A percentile compares a stretch with the other conserved stretches of the same genome.
These are phyloP conservation scores for Scutellaria baicalensis DNA, from an alignment of 257 asterid genomes.

Conservation along the genomic window DNA sequence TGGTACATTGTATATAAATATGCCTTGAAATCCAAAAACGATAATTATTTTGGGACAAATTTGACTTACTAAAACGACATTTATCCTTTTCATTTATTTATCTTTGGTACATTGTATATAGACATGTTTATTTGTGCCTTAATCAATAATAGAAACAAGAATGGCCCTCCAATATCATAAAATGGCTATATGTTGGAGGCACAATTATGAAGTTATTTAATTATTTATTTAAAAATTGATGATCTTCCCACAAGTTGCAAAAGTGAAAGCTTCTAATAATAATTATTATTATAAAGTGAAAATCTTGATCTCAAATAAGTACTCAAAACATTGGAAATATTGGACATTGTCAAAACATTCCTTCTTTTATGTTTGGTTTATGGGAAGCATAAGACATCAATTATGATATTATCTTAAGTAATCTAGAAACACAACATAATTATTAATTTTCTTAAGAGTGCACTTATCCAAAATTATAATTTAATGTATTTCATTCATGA, in stretches of 20 bases:
- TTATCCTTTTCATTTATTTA: no score
- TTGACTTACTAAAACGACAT: no score
- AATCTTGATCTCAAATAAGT: background rate
- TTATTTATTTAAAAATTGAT: background rate
- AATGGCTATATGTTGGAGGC: background rate
- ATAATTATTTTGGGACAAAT: no score
- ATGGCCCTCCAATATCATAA: constrained; percentile 6
- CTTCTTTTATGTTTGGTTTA: background rate
- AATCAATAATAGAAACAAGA: background rate
- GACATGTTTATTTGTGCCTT: no score
- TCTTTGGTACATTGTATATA: no score
- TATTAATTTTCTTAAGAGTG: no score
- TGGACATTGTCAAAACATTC: background rate
- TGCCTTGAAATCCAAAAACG: no score
- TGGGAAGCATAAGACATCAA: background rate
- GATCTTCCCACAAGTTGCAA: constrained; percentile 11
- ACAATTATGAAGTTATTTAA: background rate
- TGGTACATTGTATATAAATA: no score
- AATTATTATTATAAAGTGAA: background rate
- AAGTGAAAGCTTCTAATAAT: constrained; percentile 15
- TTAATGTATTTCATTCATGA: no score
- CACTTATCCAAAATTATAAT: no score
- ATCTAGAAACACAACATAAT: constrained; percentile 2
- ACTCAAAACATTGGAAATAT: background rate
- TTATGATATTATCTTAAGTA: background rate